Conservation (phyloP, 2,329 filamentous ascomycete genomes). For the Cercospora sojina region DNA sequence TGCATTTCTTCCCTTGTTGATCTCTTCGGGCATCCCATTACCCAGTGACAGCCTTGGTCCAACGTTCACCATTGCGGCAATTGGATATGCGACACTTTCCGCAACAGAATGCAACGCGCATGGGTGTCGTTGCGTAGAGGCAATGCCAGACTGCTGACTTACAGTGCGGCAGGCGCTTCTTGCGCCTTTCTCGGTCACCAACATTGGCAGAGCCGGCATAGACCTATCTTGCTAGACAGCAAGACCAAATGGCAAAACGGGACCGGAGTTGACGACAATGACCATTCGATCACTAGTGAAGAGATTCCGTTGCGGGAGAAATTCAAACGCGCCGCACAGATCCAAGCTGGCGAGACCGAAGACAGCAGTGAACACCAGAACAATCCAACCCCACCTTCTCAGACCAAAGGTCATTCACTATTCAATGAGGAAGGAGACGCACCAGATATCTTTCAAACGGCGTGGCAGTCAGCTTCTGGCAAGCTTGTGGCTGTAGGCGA, state of each 20-base stretch:
- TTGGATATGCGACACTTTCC: conserved; percentile 17
- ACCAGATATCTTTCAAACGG: conserved; percentile 17
- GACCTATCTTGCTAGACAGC: conserved; percentile 24
- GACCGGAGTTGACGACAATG: background rate
- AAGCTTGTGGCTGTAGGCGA: conserved; percentile 30
- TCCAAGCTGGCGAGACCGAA: background rate
- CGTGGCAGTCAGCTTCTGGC: conserved; percentile 33
- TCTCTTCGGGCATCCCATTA: background rate
- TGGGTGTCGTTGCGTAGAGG: conserved; percentile 6
- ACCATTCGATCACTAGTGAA: background rate
- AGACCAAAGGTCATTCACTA: conserved; percentile 27
- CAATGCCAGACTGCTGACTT: conserved; percentile 17
- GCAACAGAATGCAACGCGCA: conserved; percentile 25
- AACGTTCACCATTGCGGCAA: background rate
- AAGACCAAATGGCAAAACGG: background rate
- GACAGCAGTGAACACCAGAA: background rate
- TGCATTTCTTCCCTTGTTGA: background rate
- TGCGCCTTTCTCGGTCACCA: conserved; percentile 20
- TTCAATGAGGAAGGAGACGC: conserved; percentile 21
- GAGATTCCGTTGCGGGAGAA: background rate
- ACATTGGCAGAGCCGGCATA: conserved; percentile 16
- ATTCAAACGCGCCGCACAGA: background rate
- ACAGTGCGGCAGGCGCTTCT: conserved; percentile 20
- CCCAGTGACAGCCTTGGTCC: background rate
- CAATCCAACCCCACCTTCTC: conserved; percentile 27